Base-by-base conservation (phyloP, 1,284 basidiomycete species). In the Boletus austroedulis region DNA sequence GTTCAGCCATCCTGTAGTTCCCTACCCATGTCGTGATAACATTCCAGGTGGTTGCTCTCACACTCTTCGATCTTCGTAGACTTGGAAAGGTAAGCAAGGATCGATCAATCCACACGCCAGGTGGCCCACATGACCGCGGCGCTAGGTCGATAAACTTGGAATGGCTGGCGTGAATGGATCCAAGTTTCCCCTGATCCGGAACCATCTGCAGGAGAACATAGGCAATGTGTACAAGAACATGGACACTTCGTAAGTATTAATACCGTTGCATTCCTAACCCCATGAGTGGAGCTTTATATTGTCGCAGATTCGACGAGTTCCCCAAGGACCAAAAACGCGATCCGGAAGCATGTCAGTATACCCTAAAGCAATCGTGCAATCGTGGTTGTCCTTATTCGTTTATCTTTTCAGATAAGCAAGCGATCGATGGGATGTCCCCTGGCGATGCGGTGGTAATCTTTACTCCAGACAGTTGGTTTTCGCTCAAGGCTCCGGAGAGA, bases 401-500 rank as follows among this genome's bases (percentile, higher is more conserved):
- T 36, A n/a, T n/a, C n/a, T 36, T 56, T 0, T n/a, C 34, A 94
- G 93, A 95, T 79, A 95, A 94, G 73, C 75, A 75, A 8, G 94
- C 94, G n/a, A 93, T 97, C 58, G 82, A 89, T 71, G 81, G 82
- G 53, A 76, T 95, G 63, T 82, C 84, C 28, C 82, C 90, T 19
- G 93, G 94, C 28, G 90, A 93, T 63, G 93, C 94, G 19, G 88
- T 94, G 55, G 91, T 95, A 66, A 84, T 94, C 56, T 94, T 94
- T 69, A 94, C 92, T 2, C 92, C 91, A 5, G 90, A 92, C 67
- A 92, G 90, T 89, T 63, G 70, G 85, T 75, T 31, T 38, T 53
- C 54, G 12, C 54, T 45, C 24, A n/a, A 41, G 9, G 9, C n/a
- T 17, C 19, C 28, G 32, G 31, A 26, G 53, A 45, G 15, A 56